Base-by-base conservation (phyloP, 2,329 filamentous ascomycete genomes). In the Scedosporium dehoogii region DNA sequence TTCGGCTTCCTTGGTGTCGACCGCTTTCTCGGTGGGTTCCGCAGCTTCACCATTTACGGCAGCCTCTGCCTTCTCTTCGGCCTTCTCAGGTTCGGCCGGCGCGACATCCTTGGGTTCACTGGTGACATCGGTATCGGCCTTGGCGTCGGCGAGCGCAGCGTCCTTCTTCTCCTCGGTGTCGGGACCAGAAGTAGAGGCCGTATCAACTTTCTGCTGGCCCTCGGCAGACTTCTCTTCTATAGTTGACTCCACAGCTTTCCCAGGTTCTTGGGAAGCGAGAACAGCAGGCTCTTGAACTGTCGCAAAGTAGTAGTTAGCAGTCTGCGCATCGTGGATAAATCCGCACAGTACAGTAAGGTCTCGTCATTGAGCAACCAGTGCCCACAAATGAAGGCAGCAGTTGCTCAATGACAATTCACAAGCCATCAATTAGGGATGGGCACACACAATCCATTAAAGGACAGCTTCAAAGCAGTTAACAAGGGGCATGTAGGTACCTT, bases 131-230 rank as follows among this genome's bases (percentile, higher is more conserved):
- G 29, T 61, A 38, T 33, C 25, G 29, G 27, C 63, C 3, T 60
- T 53, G 3, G 59, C 59, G 16, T 66, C 64, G 25, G 63, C 60
- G 27, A 66, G 53, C n/a, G 62, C 53, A 23, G 63, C 64, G 4
- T 64, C 60, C 61, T 66, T 66, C 25, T 75, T 75, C 7, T 73
- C 77, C 66, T 75, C 66, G 18, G 73, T 72, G 6, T 72, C 70
- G 16, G 73, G 73, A 23, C 67, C 68, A 56, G 75, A 66, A 7
- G 48, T 60, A 10, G 61, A 57, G 18, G 27, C 59, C 1, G 65
- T 42, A 67, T 76, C 72, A 44, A 74, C 74, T 4, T 73, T 71
- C 65, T 72, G 73, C 7, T 73, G 71, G 23, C 61, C 63, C 16
- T 62, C 66, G 6, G 65, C 53, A 1, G 61, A 63, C 9, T 27